A percentile compares a stretch with the other conserved stretches of the same genome.
Evolutionary conservation across 2,329 filamentous ascomycete species (phyloP).

Genomic region (Fusarium musae): DNA sequence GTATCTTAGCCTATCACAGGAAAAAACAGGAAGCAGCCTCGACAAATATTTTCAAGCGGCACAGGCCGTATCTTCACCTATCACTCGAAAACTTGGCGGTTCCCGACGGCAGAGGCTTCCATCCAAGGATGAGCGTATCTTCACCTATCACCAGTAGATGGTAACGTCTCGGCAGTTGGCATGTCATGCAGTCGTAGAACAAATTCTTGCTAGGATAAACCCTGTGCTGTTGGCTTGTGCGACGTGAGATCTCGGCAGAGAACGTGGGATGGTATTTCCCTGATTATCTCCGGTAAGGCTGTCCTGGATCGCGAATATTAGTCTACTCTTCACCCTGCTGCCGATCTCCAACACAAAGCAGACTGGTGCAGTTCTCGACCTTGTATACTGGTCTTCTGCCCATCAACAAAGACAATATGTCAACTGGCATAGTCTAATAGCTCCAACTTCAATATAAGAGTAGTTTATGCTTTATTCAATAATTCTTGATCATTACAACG

Average conservation of each 20-base stretch:
- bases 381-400: not conserved
- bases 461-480: not conserved
- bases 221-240: not conserved
- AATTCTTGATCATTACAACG: not conserved
- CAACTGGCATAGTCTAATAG: not conserved
- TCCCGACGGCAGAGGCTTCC: too few relatives aligned
- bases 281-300: not conserved
- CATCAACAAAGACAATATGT: accelerated
- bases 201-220: not conserved
- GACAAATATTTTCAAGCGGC: not conserved
- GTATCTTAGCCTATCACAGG: not conserved
- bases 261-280: not conserved
- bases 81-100: not conserved
- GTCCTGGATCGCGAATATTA: too few relatives aligned
- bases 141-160: not conserved
- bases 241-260: not conserved
- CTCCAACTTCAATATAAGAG: not conserved
- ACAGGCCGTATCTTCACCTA: not conserved
- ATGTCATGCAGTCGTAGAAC: not conserved
- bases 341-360: not conserved
- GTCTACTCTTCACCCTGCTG: too few relatives aligned
- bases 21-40: too few relatives aligned
- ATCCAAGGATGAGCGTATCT: not conserved
- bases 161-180: not conserved
- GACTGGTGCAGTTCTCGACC: not conserved